Conservation (phyloP, 495 filamentous ascomycete genomes). For the Annulohypoxylon bovei region DNA sequence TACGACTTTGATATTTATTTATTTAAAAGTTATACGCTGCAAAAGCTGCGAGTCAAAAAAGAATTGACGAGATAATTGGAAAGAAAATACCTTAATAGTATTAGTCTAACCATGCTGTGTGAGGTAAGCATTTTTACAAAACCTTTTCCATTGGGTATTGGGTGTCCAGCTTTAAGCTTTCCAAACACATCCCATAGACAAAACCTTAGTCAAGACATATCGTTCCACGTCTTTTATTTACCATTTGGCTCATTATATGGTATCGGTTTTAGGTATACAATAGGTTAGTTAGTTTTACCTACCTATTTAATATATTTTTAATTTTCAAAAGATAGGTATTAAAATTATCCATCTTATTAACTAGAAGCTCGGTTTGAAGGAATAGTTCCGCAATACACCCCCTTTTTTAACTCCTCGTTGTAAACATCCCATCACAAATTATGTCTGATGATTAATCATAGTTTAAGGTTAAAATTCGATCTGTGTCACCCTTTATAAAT, state of each 20-base stretch:
- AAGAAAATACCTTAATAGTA: not conserved
- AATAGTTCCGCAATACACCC: not conserved
- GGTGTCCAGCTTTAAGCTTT: slow-evolving; percentile 4
- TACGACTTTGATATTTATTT: not conserved
- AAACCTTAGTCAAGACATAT: not conserved
- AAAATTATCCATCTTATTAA: not conserved
- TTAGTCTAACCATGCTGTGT: not conserved
- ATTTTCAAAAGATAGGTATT: not conserved
- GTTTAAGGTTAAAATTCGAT: not conserved
- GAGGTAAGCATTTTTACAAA: not conserved
- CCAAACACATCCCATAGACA: not conserved
- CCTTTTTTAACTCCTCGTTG: not conserved
- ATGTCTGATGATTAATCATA: not conserved
- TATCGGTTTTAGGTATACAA: not conserved
- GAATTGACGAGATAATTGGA: not conserved
- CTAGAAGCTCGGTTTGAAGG: not conserved
- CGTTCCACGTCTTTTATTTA: not conserved
- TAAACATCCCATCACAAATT: not conserved
- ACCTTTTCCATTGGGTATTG: not conserved
- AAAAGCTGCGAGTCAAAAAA: not conserved
- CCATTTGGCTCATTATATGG: not conserved
- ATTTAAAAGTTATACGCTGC: not conserved
- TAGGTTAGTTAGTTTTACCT: not conserved
- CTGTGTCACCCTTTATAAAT: not conserved
- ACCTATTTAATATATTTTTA: not conserved